A percentile compares a stretch with the other conserved stretches of the same genome.
Evolutionary conservation across 2,329 filamentous ascomycete genomes (phyloP).

Genomic region (Talaromyces sp.): DNA sequence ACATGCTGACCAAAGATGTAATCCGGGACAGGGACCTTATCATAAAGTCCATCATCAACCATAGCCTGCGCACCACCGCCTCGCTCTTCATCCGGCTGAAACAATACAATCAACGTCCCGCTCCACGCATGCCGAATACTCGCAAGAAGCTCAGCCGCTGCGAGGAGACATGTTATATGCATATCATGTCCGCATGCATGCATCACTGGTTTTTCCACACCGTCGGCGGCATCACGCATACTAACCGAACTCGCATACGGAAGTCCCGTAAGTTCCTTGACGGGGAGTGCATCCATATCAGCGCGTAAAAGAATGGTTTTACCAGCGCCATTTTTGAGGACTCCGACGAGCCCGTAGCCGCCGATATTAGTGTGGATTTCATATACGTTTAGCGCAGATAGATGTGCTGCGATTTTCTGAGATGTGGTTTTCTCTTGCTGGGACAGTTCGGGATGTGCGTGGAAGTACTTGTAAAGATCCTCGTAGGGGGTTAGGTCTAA

Average conservation of each 20-base stretch:
- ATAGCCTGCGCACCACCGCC: slow-evolving; percentile 59
- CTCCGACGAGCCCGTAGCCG: slow-evolving; percentile 41
- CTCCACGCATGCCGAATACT: slow-evolving; percentile 47
- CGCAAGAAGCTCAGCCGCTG: slow-evolving; percentile 49
- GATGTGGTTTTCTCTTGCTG: slow-evolving; percentile 53
- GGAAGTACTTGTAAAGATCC: slow-evolving; percentile 54
- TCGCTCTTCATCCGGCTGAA: slow-evolving; percentile 64
- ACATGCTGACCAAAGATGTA: slow-evolving; percentile 55
- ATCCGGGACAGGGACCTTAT: slow-evolving; percentile 50
- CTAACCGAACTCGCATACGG: slow-evolving; percentile 44
- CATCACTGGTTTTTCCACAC: slow-evolving; percentile 53
- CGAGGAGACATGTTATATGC: slow-evolving; percentile 55
- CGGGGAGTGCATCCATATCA: slow-evolving; percentile 48
- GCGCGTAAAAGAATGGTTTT: slow-evolving; percentile 45
- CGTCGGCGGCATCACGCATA: slow-evolving; percentile 45
- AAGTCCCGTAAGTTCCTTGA: slow-evolving; percentile 45
- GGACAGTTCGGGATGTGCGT: slow-evolving; percentile 56
- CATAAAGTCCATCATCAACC: slow-evolving; percentile 55
- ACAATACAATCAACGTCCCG: slow-evolving; percentile 59
- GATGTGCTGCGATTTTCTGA: slow-evolving; percentile 40
- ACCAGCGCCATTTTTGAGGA: slow-evolving; percentile 41
- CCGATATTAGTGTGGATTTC: slow-evolving; percentile 44
- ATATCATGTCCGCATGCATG: slow-evolving; percentile 59
- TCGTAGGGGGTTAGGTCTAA: slow-evolving; percentile 45
- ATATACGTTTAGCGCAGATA: slow-evolving; percentile 30